Percentiles rank a stretch among this genome's conserved stretches.
phyloP scores from a whole-genome alignment of 495 filamentous ascomycete genomes.

The Xylaria sp. region DNA sequence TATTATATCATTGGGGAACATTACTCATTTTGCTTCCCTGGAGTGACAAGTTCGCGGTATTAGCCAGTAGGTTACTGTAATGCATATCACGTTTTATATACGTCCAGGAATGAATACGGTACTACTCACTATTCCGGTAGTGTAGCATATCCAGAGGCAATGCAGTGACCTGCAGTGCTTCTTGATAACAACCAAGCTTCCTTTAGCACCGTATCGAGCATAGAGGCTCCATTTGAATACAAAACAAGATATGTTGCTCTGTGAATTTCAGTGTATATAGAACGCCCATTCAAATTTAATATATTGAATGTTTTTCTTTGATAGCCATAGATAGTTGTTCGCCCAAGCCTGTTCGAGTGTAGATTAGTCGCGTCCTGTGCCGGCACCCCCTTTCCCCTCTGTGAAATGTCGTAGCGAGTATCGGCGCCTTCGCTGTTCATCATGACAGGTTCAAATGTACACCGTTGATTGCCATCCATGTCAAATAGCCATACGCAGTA shows the following conservation, averaged over 20 bases:
- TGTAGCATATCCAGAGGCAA: too few species aligned
- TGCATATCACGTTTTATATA: too few species aligned
- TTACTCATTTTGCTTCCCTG: background rate
- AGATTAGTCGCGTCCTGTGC: background rate
- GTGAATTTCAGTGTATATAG: too few species aligned
- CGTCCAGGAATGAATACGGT: too few species aligned
- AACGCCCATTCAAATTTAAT: too few species aligned
- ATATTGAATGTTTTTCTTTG: background rate
- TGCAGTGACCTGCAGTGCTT: too few species aligned
- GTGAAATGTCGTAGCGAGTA: background rate
- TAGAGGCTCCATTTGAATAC: too few species aligned
- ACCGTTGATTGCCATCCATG: background rate
- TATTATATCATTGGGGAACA: background rate
- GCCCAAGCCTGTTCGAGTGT: background rate
- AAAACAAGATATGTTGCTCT: too few species aligned
- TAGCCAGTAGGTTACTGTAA: too few species aligned
- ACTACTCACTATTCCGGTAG: too few species aligned
- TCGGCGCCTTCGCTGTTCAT: background rate
- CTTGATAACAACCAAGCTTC: too few species aligned
- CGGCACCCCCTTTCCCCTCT: background rate
- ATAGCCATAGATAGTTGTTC: background rate
- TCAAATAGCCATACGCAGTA: background rate
- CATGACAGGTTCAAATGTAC: background rate
- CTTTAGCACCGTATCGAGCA: background rate
- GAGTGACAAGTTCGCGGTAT: background rate